Conservation (phyloP, 2,329 filamentous ascomycete species). For the Ophiocordyceps polyrhachis-furcata region DNA sequence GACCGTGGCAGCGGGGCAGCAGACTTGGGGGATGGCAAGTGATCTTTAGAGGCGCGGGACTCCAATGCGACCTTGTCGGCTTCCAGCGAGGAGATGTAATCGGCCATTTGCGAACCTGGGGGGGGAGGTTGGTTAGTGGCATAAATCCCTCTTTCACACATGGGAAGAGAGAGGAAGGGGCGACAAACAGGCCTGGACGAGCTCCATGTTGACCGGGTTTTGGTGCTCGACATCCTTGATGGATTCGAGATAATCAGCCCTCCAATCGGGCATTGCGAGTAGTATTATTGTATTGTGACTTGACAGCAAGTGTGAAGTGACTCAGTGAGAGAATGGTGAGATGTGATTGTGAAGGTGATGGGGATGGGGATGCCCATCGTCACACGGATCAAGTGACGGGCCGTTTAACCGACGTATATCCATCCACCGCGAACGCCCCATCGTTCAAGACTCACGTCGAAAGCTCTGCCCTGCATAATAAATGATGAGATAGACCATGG, state of each 20-base stretch:
- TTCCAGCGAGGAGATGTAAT: conserved; percentile 46
- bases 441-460: neutral
- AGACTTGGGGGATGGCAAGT: neutral
- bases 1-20: neutral
- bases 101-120: conserved; percentile 44
- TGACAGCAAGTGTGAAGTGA: neutral
- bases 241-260: conserved; percentile 60
- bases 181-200: conserved; percentile 57
- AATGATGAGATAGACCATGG: conserved; percentile 22
- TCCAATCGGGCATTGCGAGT: conserved; percentile 46
- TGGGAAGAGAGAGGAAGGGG: neutral
- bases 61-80: conserved; percentile 31
- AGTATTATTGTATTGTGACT: no score
- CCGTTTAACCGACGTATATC: conserved; percentile 16
- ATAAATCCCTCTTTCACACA: neutral
- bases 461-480: neutral
- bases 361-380: neutral
- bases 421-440: neutral
- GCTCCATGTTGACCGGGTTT: conserved; percentile 36
- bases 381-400: neutral
- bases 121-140: neutral
- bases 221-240: conserved; percentile 57
- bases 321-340: neutral
- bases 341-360: neutral
- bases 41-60: conserved; percentile 5